These are phyloP conservation scores for Mycena floridula DNA, from an alignment of 768 basidiomycete species.

Conservation along the genomic window DNA sequence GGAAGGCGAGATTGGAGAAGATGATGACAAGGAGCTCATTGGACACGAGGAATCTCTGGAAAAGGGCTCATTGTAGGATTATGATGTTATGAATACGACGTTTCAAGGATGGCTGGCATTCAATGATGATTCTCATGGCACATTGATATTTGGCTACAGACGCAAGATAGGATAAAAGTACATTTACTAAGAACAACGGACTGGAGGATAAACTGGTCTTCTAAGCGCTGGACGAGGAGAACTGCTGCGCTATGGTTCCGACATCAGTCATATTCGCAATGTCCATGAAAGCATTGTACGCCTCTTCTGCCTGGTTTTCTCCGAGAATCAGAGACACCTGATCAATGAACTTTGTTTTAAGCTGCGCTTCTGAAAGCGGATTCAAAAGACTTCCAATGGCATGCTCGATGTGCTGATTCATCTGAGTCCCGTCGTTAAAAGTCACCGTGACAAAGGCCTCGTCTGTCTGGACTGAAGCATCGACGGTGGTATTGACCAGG, in stretches of 20 bases:
- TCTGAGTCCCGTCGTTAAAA: constrained; percentile 9
- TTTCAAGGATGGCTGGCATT: too few species aligned
- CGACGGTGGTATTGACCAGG: constrained; percentile 13
- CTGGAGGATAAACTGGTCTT: too few species aligned
- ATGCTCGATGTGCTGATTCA: constrained; percentile 13
- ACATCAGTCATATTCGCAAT: constrained; percentile 8
- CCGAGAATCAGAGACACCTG: constrained; percentile 13
- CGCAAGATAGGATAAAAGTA: too few species aligned
- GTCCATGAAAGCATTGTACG: constrained; percentile 4
- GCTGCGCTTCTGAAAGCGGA: constrained; percentile 11
- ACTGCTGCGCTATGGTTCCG: neutral
- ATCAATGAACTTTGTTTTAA: constrained; percentile 16
- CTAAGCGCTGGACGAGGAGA: too few species aligned
- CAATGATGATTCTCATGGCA: too few species aligned
- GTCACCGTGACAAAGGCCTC: constrained; percentile 10
- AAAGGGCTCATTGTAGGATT: too few species aligned
- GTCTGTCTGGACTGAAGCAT: constrained; percentile 9
- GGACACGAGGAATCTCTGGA: neutral
- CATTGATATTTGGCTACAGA: too few species aligned
- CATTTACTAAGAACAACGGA: too few species aligned
- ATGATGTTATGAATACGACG: too few species aligned
- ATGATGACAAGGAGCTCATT: constrained; percentile 6
- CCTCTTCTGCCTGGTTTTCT: constrained; percentile 9
- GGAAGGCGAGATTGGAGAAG: constrained; percentile 50
- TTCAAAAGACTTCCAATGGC: constrained; percentile 15